Percentiles rank a stretch among this genome's conserved stretches.
These are phyloP conservation scores for Linnemannia zychae DNA, from an alignment of 192 early-diverging fungal species.

Conservation along the genomic window DNA sequence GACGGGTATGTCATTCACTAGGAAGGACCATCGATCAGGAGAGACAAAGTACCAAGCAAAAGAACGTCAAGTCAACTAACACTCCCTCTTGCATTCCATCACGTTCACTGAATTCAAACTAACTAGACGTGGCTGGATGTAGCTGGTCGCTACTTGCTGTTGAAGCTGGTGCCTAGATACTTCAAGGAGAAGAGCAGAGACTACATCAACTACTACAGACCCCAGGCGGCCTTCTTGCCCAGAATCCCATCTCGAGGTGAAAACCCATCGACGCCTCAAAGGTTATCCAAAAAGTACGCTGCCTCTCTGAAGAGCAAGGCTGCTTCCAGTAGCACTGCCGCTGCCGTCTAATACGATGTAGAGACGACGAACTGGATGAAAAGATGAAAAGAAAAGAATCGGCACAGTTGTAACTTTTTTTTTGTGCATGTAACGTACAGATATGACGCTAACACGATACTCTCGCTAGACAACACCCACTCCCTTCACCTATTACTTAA, in stretches of 20 bases:
- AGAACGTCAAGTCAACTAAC: background rate
- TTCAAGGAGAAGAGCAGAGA: constrained; percentile 38
- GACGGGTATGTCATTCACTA: constrained; percentile 13
- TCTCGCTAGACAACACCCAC: background rate
- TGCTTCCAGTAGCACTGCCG: background rate
- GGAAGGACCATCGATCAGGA: background rate
- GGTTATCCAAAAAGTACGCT: constrained; percentile 39
- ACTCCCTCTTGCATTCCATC: background rate
- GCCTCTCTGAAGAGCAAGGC: constrained; percentile 7
- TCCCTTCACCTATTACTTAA: background rate
- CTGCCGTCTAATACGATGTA: background rate
- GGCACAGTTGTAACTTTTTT: background rate
- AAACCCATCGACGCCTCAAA: constrained; percentile 23
- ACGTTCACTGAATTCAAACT: background rate
- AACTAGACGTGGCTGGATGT: constrained; percentile 35
- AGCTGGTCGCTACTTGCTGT: constrained; percentile 24
- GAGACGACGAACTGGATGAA: background rate
- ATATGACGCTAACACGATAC: background rate
- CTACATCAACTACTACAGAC: constrained; percentile 25
- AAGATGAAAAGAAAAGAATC: background rate
- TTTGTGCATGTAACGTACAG: constrained; percentile 5
- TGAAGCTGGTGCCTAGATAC: constrained; percentile 41
- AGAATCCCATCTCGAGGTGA: constrained; percentile 18
- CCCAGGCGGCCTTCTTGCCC: constrained; percentile 29
- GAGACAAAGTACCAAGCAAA: background rate